Conservation (phyloP, 306 rosid genomes). For the Casuarina cunninghamiana region DNA sequence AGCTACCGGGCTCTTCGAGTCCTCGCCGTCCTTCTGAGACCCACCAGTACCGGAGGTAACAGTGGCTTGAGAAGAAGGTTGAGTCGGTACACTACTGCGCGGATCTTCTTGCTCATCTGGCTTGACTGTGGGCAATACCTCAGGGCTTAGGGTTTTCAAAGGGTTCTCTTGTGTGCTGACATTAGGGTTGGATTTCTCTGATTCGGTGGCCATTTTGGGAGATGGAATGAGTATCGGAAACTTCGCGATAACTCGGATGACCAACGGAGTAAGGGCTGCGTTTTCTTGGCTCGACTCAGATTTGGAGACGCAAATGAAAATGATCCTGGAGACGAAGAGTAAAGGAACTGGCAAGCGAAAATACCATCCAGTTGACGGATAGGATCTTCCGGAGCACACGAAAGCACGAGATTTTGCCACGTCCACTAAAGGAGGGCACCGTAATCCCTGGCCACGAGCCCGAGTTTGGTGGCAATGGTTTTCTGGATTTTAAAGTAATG, state of each 20-base stretch:
- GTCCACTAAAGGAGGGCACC: neutral
- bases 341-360: neutral
- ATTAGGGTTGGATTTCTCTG: conserved; percentile 35
- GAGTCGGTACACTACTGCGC: neutral
- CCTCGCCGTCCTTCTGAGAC: conserved; percentile 29
- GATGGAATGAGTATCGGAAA: conserved; percentile 25
- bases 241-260: conserved; percentile 22
- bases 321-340: neutral
- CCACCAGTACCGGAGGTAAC: conserved; percentile 13
- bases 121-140: conserved; percentile 14
- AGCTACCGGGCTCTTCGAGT: conserved; percentile 32
- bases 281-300: neutral
- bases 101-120: conserved; percentile 34
- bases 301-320: neutral
- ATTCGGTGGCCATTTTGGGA: conserved; percentile 52
- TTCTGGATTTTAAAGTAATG: no score
- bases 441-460: no score
- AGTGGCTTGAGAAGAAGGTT: neutral
- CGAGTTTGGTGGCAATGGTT: no score
- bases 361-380: neutral
- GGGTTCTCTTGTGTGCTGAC: conserved; percentile 49
- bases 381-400: neutral
- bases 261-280: neutral
- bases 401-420: neutral
- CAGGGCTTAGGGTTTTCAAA: conserved; percentile 52